phyloP scores from a whole-genome alignment of 73 alveolate genomes.

The Uronychia setigera region DNA sequence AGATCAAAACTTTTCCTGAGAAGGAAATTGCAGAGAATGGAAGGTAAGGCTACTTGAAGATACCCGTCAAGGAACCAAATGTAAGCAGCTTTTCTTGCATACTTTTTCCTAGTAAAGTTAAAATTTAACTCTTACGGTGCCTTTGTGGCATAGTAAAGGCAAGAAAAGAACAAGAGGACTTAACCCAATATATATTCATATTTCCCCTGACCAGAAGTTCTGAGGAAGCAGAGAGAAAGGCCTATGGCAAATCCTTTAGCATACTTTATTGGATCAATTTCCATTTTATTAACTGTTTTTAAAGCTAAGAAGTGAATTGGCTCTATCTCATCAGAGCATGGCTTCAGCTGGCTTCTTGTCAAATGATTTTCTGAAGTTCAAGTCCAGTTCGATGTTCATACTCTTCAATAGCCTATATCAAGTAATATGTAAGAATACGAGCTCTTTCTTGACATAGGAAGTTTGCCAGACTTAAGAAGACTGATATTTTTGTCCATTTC shows the following conservation, averaged over 20 bases:
- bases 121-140: neutral
- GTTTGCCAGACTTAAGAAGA: neutral
- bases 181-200: neutral
- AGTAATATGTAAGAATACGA: no score
- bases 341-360: neutral
- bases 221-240: neutral
- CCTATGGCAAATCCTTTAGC: neutral
- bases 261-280: neutral
- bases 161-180: neutral
- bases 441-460: neutral
- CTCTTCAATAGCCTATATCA: neutral
- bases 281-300: neutral
- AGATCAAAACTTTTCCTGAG: neutral
- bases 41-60: neutral
- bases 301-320: no score
- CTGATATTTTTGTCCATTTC: neutral
- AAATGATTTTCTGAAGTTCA: neutral
- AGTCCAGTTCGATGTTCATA: neutral
- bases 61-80: neutral
- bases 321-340: slow-evolving; percentile 1
- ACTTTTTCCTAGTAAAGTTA: neutral
- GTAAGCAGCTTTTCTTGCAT: neutral
- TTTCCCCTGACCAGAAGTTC: neutral
- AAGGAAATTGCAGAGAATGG: neutral
- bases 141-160: neutral